Percentiles rank a stretch among this genome's conserved stretches.
These are phyloP conservation scores for Colletotrichum tabaci DNA, from an alignment of 2,329 filamentous ascomycete genomes.

Conservation along the genomic window DNA sequence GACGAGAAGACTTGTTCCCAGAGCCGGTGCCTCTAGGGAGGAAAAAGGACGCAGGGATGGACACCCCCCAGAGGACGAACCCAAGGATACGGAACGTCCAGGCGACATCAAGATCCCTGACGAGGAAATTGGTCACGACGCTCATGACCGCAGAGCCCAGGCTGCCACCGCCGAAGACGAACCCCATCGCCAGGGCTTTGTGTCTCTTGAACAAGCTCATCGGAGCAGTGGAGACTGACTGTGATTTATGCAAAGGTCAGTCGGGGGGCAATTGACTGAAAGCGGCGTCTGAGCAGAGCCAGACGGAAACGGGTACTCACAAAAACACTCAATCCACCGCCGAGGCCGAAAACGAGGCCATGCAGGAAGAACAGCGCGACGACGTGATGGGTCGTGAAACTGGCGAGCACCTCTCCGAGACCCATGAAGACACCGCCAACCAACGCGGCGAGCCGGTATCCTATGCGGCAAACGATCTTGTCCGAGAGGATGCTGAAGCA, in stretches of 20 bases:
- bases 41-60: constrained; percentile 48
- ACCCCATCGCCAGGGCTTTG: constrained; percentile 48
- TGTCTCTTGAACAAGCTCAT: constrained; percentile 47
- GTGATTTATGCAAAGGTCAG: constrained; percentile 5
- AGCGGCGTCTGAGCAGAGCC: neutral
- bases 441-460: constrained; percentile 46
- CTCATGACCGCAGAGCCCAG: constrained; percentile 49
- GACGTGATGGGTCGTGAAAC: constrained; percentile 45
- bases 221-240: constrained; percentile 48
- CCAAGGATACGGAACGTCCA: constrained; percentile 49
- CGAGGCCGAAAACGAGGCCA: constrained; percentile 47
- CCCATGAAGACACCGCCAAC: constrained; percentile 46
- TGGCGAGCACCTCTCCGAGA: constrained; percentile 48
- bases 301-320: constrained; percentile 38
- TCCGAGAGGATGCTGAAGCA: constrained; percentile 48
- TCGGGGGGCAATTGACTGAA: neutral
- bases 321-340: constrained; percentile 47
- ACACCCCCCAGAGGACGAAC: constrained; percentile 48
- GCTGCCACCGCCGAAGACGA: constrained; percentile 49
- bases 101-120: constrained; percentile 44
- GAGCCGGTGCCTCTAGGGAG: constrained; percentile 19
- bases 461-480: constrained; percentile 44
- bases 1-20: constrained; percentile 15
- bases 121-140: constrained; percentile 45
- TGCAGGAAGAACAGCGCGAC: constrained; percentile 47